Conservation (phyloP, 2,329 filamentous ascomycete genomes). For the Alternaria panax region DNA sequence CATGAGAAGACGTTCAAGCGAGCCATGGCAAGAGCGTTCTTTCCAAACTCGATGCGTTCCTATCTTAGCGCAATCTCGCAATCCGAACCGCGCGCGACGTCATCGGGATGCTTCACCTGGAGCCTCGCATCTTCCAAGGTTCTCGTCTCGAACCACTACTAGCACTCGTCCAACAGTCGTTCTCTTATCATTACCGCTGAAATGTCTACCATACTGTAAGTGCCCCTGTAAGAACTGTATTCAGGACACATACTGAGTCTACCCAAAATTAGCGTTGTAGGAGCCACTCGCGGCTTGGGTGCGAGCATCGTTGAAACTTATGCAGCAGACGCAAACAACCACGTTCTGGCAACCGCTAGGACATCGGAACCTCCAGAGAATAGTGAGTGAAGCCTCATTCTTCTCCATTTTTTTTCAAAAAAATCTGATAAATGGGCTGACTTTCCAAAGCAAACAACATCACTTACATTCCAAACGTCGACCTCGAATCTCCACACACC, state of each 20-base stretch:
- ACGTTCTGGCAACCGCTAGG: constrained; percentile 68
- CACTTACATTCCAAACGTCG: constrained; percentile 66
- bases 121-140: background rate
- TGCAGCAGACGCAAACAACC: constrained; percentile 52
- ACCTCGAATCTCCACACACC: constrained; percentile 53
- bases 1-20: background rate
- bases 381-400: constrained; percentile 16
- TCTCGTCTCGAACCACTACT: background rate
- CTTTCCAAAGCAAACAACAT: constrained; percentile 48
- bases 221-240: background rate
- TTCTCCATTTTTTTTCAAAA: fast-evolving
- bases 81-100: background rate
- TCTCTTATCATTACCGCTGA: background rate
- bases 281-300: constrained; percentile 73
- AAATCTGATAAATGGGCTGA: background rate
- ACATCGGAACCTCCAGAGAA: constrained; percentile 54
- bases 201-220: constrained; percentile 58
- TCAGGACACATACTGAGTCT: background rate
- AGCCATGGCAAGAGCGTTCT: background rate
- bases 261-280: constrained; percentile 57
- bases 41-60: background rate
- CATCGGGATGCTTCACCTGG: background rate
- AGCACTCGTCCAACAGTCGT: background rate
- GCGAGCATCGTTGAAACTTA: constrained; percentile 68
- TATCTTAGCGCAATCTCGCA: constrained; percentile 2